Conservation (phyloP, 2,329 filamentous ascomycete genomes). For the Pseudovirgaria hyperparasitica region DNA sequence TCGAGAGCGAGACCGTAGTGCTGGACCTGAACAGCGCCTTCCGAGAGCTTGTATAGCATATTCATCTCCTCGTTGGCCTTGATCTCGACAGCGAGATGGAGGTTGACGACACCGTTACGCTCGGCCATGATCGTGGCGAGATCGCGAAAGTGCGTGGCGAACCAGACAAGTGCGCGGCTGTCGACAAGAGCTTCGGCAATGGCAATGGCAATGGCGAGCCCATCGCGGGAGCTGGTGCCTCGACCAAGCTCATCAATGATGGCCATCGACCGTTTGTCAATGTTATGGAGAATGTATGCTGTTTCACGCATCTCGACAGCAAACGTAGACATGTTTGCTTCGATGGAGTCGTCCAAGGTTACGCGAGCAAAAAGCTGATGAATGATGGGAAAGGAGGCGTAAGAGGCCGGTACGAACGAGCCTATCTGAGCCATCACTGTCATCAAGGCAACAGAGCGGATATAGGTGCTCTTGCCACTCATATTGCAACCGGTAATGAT, state of each 20-base stretch:
- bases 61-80: constrained; percentile 50
- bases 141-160: constrained; percentile 85
- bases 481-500: constrained; percentile 96
- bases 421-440: constrained; percentile 91
- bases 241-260: constrained; percentile 89
- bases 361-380: constrained; percentile 79
- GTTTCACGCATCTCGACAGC: constrained; percentile 93
- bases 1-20: constrained; percentile 82
- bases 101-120: constrained; percentile 65
- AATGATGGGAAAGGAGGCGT: constrained; percentile 68
- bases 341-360: constrained; percentile 75
- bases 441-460: constrained; percentile 70
- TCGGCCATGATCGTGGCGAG: constrained; percentile 64
- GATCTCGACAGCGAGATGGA: constrained; percentile 62
- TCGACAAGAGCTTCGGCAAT: constrained; percentile 80
- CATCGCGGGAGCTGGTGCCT: constrained; percentile 80
- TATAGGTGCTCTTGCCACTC: constrained; percentile 93
- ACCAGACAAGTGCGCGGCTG: constrained; percentile 69
- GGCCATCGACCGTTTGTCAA: constrained; percentile 62
- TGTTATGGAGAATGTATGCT: constrained; percentile 79
- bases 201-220: constrained; percentile 76
- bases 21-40: constrained; percentile 55
- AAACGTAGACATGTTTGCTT: constrained; percentile 87
- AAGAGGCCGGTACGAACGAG: constrained; percentile 76
- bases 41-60: constrained; percentile 76